phyloP scores from a whole-genome alignment of 169 alveolate genomes.

The Eimeria tenella region DNA sequence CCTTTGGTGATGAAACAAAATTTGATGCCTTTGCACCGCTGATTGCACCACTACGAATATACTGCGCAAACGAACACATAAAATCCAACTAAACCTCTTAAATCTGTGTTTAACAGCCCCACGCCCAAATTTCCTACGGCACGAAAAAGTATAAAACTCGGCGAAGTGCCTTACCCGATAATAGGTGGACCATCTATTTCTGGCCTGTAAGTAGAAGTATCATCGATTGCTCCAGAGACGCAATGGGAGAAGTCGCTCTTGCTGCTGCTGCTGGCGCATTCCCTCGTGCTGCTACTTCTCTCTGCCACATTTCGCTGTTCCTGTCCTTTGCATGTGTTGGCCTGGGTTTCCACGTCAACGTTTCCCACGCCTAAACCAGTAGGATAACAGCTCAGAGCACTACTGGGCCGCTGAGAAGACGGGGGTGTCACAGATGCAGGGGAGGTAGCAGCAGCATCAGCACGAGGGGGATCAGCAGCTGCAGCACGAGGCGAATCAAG shows the following conservation, averaged over 20 bases:
- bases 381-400: no score
- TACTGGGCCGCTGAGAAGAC: not conserved
- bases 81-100: not conserved
- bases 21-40: constrained; percentile 30
- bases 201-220: constrained; percentile 16
- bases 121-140: not conserved
- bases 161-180: constrained; percentile 24
- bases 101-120: not conserved
- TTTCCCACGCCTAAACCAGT: not conserved
- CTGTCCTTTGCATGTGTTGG: not conserved
- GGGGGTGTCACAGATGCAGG: not conserved
- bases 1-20: constrained; percentile 3
- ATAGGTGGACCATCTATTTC: constrained; percentile 46
- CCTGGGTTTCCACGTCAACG: not conserved
- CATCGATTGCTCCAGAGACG: not conserved
- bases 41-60: constrained; percentile 40
- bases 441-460: not conserved
- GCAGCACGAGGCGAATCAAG: not conserved
- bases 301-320: constrained; percentile 7
- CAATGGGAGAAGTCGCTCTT: constrained; percentile 4
- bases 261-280: constrained; percentile 16
- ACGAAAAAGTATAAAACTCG: not conserved
- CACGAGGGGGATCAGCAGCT: not conserved
- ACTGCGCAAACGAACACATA: constrained; percentile 29
- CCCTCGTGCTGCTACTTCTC: not conserved